Percentiles rank a stretch among this genome's conserved stretches.
phyloP scores from a whole-genome alignment of 2,329 filamentous ascomycete species.

The Waltergamsia citrina region DNA sequence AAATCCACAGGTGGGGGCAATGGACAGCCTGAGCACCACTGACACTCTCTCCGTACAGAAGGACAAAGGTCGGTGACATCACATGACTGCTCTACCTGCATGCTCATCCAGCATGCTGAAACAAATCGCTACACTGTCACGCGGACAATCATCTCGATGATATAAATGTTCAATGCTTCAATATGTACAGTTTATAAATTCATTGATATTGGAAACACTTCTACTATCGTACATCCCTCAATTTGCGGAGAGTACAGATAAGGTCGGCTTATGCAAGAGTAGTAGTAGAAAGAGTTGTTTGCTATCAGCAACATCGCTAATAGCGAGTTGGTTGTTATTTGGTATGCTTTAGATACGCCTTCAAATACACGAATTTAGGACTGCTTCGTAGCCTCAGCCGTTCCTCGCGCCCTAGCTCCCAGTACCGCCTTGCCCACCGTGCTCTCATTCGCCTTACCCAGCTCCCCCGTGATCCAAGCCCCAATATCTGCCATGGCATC shows the following conservation, averaged over 20 bases:
- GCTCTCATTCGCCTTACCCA: slow-evolving; percentile 55
- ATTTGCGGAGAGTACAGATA: neutral
- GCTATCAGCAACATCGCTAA: too few relatives aligned
- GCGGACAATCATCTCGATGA: neutral
- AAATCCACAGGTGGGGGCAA: too few relatives aligned
- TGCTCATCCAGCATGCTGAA: neutral
- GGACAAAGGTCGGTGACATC: slow-evolving; percentile 5
- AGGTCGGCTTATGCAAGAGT: too few relatives aligned
- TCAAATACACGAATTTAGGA: neutral
- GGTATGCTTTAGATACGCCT: too few relatives aligned
- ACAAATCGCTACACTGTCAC: neutral
- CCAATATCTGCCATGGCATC: slow-evolving; percentile 60
- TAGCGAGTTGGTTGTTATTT: too few relatives aligned
- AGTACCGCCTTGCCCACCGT: slow-evolving; percentile 58
- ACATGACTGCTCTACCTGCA: slow-evolving; percentile 3
- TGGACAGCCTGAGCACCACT: too few relatives aligned
- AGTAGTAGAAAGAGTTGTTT: too few relatives aligned
- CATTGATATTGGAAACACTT: too few relatives aligned
- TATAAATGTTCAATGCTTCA: too few relatives aligned
- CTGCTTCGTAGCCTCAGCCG: slow-evolving; percentile 12
- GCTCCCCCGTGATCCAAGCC: slow-evolving; percentile 57
- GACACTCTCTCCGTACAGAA: too few relatives aligned
- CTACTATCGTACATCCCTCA: too few relatives aligned
- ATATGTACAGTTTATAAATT: too few relatives aligned
- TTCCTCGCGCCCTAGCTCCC: slow-evolving; percentile 30